Percentiles rank a stretch among this genome's conserved stretches.
These are phyloP conservation scores for Ophiorrhiza pumila DNA, from an alignment of 257 asterid species.

Conservation along the genomic window DNA sequence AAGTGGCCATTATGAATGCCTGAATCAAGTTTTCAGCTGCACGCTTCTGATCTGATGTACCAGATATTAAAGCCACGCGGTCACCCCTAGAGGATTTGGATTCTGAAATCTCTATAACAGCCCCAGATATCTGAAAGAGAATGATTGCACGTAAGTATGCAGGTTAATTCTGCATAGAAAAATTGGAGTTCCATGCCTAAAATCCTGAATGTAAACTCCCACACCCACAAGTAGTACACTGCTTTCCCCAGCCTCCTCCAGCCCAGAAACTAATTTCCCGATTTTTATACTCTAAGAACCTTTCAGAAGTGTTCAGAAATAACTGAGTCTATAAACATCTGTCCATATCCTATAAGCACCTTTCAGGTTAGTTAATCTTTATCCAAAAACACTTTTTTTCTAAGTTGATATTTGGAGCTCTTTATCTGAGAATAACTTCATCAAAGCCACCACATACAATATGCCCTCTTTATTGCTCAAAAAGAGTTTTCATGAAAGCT, in stretches of 20 bases:
- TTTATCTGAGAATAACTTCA: neutral
- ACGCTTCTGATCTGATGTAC: slow-evolving; percentile 86
- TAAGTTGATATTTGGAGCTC: no score
- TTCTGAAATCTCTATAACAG: slow-evolving; percentile 69
- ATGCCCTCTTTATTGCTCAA: neutral
- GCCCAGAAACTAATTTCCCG: neutral
- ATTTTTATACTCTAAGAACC: neutral
- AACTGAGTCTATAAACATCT: neutral
- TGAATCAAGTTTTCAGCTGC: slow-evolving; percentile 91
- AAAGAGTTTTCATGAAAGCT: neutral
- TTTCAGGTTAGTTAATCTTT: neutral
- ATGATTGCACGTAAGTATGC: slow-evolving; percentile 25
- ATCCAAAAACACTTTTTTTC: neutral
- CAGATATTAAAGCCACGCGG: slow-evolving; percentile 79
- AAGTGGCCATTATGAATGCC: slow-evolving; percentile 93
- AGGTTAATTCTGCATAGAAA: neutral
- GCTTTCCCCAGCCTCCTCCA: no score
- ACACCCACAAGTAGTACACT: neutral
- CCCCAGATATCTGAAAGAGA: slow-evolving; percentile 91
- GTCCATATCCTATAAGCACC: neutral
- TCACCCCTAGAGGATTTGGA: slow-evolving; percentile 83
- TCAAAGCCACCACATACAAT: neutral
- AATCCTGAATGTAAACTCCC: neutral
- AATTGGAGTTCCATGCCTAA: slow-evolving; percentile 6
- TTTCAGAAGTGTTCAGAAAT: neutral